Percentiles rank a stretch among this genome's conserved stretches.
These are phyloP conservation scores for Didymella sp. DNA, from an alignment of 2,329 filamentous ascomycete species.

Conservation along the genomic window DNA sequence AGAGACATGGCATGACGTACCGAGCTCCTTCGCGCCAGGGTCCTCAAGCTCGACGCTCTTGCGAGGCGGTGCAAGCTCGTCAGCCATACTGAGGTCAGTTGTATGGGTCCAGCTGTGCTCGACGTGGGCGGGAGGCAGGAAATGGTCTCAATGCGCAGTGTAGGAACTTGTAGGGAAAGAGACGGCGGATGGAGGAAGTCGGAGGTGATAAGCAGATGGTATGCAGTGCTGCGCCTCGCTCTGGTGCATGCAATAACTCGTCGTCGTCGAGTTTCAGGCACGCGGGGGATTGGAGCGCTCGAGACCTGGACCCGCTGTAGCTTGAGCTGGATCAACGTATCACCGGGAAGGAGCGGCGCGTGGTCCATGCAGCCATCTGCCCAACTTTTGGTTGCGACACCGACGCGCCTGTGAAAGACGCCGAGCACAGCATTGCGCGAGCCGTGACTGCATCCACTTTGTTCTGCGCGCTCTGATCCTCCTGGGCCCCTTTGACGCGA, in stretches of 20 bases:
- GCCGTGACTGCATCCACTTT: slow-evolving; percentile 9
- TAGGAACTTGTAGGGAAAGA: background rate
- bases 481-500: slow-evolving; percentile 1
- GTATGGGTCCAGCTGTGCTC: background rate
- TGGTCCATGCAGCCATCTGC: slow-evolving; percentile 34
- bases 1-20: slow-evolving; percentile 49
- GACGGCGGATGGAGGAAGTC: background rate
- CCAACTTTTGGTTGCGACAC: slow-evolving; percentile 38
- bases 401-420: slow-evolving; percentile 33
- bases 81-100: slow-evolving; percentile 38
- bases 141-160: background rate
- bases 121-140: background rate
- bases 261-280: slow-evolving; percentile 33
- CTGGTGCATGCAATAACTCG: slow-evolving; percentile 15
- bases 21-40: slow-evolving; percentile 62
- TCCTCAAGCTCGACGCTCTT: slow-evolving; percentile 64
- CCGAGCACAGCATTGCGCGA: slow-evolving; percentile 15
- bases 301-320: slow-evolving; percentile 24
- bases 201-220: slow-evolving; percentile 5
- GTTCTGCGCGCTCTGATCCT: slow-evolving; percentile 9
- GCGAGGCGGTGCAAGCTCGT: slow-evolving; percentile 60
- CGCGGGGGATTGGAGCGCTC: slow-evolving; percentile 22
- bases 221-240: slow-evolving; percentile 28
- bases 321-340: slow-evolving; percentile 33
- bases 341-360: slow-evolving; percentile 27